Base-by-base conservation (phyloP, 2,329 filamentous ascomycete genomes). In the Xylariomycetidae sp. region DNA sequence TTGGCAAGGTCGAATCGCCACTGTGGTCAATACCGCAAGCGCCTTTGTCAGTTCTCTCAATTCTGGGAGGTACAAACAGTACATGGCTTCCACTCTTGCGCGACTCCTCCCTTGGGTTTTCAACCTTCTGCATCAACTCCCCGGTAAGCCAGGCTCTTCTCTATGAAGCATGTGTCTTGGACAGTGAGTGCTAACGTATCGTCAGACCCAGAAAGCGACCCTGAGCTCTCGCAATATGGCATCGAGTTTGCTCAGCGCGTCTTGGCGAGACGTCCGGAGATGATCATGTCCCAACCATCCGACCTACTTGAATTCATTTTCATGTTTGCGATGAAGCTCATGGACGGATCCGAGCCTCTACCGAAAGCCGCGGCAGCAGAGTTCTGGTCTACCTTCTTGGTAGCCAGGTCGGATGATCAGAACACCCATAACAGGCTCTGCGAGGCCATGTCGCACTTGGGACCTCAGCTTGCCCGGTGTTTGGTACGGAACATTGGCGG, bases 321-420 rank as follows among this genome's bases (percentile, higher is more conserved):
- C 48, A 61, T 79, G 33, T 89, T 90, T 49, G 74, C 79, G 0
- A 63, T 92, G 10, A 72, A 76, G 46, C 78, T 85, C 6, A 61
- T 93, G 6, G 72, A 79, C 26, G 81, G 80, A 10, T 76, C 70
- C 19, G 85, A 92, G 38, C 78, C 82, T 1, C 63, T 93, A 8
- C 82, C 85, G 0, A 93, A 92, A 59, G 73, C 73, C 19, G 75
- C 82, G 3, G 75, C 85, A 2, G 75, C 79, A 7, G 76, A 82
- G 18, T 85, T 93, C 41, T 92, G 86, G 84, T 63, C 68, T 4
- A 64, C 63, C 1, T 77, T 79, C 48, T 62, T 76, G 17, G 54
- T 60, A 15, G 59, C 70, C n/a, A 68, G 57, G 38, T 56, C 64
- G 19, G 58, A 65, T 15, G 60, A 68, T 18, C 43, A 53, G 3